Conservation (phyloP, 2,329 filamentous ascomycete species). For the Arthrinium puccinioides region DNA sequence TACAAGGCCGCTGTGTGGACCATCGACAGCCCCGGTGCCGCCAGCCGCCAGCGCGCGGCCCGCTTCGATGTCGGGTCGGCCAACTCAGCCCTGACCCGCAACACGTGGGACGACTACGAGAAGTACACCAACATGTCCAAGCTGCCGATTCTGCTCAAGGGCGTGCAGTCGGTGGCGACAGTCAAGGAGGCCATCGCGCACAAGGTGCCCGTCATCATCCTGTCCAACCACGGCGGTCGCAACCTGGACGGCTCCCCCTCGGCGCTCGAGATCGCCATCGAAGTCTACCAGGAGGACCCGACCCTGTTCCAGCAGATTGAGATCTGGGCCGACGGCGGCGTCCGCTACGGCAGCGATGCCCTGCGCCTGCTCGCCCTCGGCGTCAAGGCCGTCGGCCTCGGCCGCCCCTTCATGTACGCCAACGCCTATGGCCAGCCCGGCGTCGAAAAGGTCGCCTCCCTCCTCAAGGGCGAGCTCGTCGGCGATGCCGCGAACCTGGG, state of each 20-base stretch:
- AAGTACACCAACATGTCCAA: slow-evolving; percentile 13
- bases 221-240: slow-evolving; percentile 28
- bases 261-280: slow-evolving; percentile 21
- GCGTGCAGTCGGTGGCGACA: slow-evolving; percentile 25
- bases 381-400: slow-evolving; percentile 29
- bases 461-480: slow-evolving; percentile 36
- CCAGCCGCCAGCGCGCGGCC: slow-evolving; percentile 8
- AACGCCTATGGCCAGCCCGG: slow-evolving; percentile 38
- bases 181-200: slow-evolving; percentile 18
- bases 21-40: slow-evolving; percentile 10
- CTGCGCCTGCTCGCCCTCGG: slow-evolving; percentile 26
- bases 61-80: slow-evolving; percentile 6
- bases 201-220: slow-evolving; percentile 21
- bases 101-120: slow-evolving; percentile 19
- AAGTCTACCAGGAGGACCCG: slow-evolving; percentile 19
- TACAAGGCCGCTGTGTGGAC: slow-evolving; percentile 13
- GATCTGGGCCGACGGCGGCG: slow-evolving; percentile 25
- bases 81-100: slow-evolving; percentile 3
- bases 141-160: slow-evolving; percentile 23
- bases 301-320: slow-evolving; percentile 22
- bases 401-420: slow-evolving; percentile 38
- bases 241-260: slow-evolving; percentile 23
- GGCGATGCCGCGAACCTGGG: slow-evolving; percentile 21
- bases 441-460: slow-evolving; percentile 30
- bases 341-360: slow-evolving; percentile 25